Base-by-base conservation (phyloP, 345 rosid species). In the Syzygium jambos region DNA sequence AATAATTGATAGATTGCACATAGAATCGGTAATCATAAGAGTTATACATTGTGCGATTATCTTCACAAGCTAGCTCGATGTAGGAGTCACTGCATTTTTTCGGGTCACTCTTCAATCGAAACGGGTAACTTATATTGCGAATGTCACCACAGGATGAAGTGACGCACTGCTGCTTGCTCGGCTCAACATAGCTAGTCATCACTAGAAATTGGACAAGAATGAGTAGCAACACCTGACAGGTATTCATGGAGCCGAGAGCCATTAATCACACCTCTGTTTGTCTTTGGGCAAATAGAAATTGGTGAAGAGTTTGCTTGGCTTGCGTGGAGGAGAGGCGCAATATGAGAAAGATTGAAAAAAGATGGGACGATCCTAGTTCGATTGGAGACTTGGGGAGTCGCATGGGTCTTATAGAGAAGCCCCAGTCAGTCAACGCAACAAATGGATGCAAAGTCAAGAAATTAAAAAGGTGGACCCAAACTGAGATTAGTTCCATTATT, bases 11-110 rank as follows among this genome's bases (percentile, higher is more conserved):
- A 34, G 78, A 65, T 3, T 2, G 3, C 38, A 34, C 38, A 16
- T 65, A 65, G 9, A 7, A 29, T 15, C 78, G 78, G 11, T 2
- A 2, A 3, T 65, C 1, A 2, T 1, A 1, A 8, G 3, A 0
- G 21, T 65, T 2, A 29, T 34, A 65, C 3, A 15, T 3, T 15
- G 43, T 41, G 38, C 38, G 43, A 16, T 65, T 30, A 65, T 65
- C 78, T 65, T 65, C 43, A 65, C 78, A 65, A 30, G 43, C 78
- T 22, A 65, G 0, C 43, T 63, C 10, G 38, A 38, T 3, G 41
- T 41, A 38, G n/a, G 4, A 17, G 1, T 1, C 16, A 30, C 22
- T 22, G 1, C 57, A 54, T 29, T 41, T 4, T 16, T 9, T 65
- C 0, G 78, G 43, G 2, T 30, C 9, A 65, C 22, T 65, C 3